Evolutionary conservation across 164 flowering plant genomes (phyloP), one percentile per base, ranked within the genome.

Genomic region (Amborella trichopoda): DNA sequence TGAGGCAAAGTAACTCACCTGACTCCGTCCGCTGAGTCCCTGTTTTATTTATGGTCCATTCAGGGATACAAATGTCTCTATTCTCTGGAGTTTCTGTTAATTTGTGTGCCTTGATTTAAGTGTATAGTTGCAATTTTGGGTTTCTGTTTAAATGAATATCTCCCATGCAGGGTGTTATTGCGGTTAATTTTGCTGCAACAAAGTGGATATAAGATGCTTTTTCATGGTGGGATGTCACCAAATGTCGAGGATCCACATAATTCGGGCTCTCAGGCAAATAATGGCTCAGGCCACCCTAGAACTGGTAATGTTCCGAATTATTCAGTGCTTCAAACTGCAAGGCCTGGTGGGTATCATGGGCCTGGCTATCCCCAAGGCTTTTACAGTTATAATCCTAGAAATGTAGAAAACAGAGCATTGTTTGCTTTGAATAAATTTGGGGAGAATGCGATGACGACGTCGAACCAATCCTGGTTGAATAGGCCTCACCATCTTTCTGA

Each of bases 181-280:
- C 78, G 96, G 61, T 64, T 93, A 62, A 83, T 91, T 44, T 51
- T 76, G 59, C 72, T 93, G 26, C 65, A 69, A 18, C 75, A 77
- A 25, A 68, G 84, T 63, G 95, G 96, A 16, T 93, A 82, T 55
- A 82, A 82, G 71, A 83, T 88, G 91, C 84, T 88, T 33, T 55
- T 93, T 55, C 88, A 76, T 48, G 96, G 96, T 41, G 96, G 95
- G 32, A 89, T 78, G 60, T 64, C 60, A 28, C 53, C 59, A 21
- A 85, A 85, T 53, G 56, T 57, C 9, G 79, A 66, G 27, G 58
- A 43, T 5, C 45, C 40, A 45, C 23, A 53, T 3, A 53, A 64
- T 37, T 19, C n/a, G 16, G n/a, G n/a, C n/a, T 37, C 41, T n/a
- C 41, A 37, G 41, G n/a, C n/a, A n/a, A n/a, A n/a, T n/a, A n/a